A percentile compares a stretch with the other conserved stretches of the same genome.
Evolutionary conservation across 2,329 filamentous ascomycete species (phyloP).

Genomic region (Penicillium sp.): DNA sequence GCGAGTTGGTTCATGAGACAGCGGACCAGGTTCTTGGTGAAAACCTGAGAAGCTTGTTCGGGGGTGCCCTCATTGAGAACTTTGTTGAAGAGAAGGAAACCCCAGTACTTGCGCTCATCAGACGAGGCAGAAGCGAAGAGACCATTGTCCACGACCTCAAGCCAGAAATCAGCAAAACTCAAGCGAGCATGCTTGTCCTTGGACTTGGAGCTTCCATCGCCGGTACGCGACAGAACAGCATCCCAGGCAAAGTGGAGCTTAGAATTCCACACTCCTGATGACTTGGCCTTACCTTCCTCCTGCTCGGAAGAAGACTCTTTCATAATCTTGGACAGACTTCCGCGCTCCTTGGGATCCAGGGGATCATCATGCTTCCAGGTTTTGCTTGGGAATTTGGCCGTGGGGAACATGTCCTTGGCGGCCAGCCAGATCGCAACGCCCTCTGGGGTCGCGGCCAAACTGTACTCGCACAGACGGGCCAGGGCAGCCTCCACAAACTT

Average conservation of each 20-base stretch:
- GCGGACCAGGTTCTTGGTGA: conserved; percentile 78
- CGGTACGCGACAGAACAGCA: conserved; percentile 60
- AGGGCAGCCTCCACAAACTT: conserved; percentile 62
- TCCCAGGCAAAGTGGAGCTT: conserved; percentile 88
- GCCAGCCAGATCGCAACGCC: conserved; percentile 86
- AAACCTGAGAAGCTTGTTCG: conserved; percentile 58
- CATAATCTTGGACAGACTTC: conserved; percentile 70
- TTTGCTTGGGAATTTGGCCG: conserved; percentile 63
- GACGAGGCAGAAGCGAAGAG: conserved; percentile 80
- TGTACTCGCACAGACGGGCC: conserved; percentile 59
- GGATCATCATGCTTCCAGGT: conserved; percentile 74
- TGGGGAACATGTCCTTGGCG: conserved; percentile 62
- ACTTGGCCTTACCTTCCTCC: conserved; percentile 31
- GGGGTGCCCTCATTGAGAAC: conserved; percentile 58
- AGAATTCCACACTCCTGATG: conserved; percentile 71
- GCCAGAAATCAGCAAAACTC: conserved; percentile 76
- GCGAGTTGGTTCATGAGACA: conserved; percentile 81
- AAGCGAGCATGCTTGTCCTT: conserved; percentile 40
- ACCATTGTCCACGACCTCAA: conserved; percentile 78
- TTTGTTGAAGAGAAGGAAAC: conserved; percentile 81
- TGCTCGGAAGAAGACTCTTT: conserved; percentile 58
- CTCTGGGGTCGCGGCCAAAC: conserved; percentile 76
- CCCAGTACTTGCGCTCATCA: conserved; percentile 85
- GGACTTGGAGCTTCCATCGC: conserved; percentile 28
- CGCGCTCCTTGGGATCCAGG: conserved; percentile 65